These are phyloP conservation scores for Suhomyces sp. DNA, from an alignment of 805 yeast genomes.

Conservation along the genomic window DNA sequence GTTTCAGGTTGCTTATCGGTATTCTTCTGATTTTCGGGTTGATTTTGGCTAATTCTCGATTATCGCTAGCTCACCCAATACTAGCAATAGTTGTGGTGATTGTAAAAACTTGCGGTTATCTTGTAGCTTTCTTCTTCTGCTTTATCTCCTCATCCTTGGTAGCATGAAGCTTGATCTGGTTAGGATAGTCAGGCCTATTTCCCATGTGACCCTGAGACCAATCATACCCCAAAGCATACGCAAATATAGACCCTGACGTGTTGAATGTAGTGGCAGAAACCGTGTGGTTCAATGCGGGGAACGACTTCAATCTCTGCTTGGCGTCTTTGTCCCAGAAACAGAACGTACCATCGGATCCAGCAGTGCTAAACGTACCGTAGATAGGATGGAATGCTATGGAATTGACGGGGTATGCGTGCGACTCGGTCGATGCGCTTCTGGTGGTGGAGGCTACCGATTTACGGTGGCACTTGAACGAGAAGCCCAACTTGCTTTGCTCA, in stretches of 20 bases:
- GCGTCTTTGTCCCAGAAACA: constrained; percentile 96
- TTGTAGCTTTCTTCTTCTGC: constrained; percentile 41
- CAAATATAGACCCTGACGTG: constrained; percentile 77
- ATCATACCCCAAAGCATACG: constrained; percentile 90
- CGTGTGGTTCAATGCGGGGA: constrained; percentile 63
- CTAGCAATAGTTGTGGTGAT: too few relatives aligned
- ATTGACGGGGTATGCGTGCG: constrained; percentile 74
- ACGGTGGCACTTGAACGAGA: constrained; percentile 94
- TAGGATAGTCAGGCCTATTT: constrained; percentile 73
- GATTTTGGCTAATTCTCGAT: too few relatives aligned
- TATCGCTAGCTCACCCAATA: too few relatives aligned
- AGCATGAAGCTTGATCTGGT: constrained; percentile 76
- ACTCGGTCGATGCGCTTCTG: constrained; percentile 35
- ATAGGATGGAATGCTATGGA: constrained; percentile 83
- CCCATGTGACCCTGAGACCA: constrained; percentile 90
- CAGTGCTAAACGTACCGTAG: constrained; percentile 88
- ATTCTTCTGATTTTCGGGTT: too few relatives aligned
- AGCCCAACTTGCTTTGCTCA: constrained; percentile 69
- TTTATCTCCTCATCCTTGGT: constrained; percentile 84
- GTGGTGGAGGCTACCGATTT: constrained; percentile 45
- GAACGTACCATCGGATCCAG: constrained; percentile 92
- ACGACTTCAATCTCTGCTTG: constrained; percentile 78
- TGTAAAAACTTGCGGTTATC: background rate
- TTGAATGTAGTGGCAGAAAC: constrained; percentile 80
- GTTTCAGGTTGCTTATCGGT: too few relatives aligned